Percentiles rank a stretch among this genome's conserved stretches.
Evolutionary conservation across 805 yeast species (phyloP).

Genomic region (Yarrowia yakushimensis): DNA sequence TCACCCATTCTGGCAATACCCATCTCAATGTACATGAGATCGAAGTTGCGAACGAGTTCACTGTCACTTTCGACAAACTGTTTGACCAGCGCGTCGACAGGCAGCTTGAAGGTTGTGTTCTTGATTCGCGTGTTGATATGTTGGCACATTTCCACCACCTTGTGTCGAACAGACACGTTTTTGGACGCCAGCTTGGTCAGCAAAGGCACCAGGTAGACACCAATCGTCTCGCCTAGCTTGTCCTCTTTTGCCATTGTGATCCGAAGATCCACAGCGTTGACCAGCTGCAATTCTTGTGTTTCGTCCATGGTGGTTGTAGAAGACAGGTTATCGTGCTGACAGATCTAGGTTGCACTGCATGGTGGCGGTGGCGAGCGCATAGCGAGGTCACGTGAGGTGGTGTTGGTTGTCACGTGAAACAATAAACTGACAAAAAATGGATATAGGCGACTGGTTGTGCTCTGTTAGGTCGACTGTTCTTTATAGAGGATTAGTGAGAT

Average conservation of each 20-base stretch:
- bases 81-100: constrained; percentile 55
- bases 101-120: constrained; percentile 51
- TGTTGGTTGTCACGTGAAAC: neutral
- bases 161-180: constrained; percentile 59
- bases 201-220: constrained; percentile 68
- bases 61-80: constrained; percentile 46
- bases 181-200: constrained; percentile 74
- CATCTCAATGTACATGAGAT: constrained; percentile 59
- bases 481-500: too few species aligned
- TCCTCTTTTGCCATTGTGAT: constrained; percentile 73
- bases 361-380: constrained; percentile 4
- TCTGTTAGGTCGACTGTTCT: too few species aligned
- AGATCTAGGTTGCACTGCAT: constrained; percentile 1
- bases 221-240: constrained; percentile 59
- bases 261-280: constrained; percentile 71
- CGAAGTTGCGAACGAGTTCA: constrained; percentile 29
- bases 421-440: too few species aligned
- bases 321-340: neutral
- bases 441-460: too few species aligned
- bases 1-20: constrained; percentile 55
- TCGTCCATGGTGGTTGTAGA: constrained; percentile 11
- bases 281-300: constrained; percentile 31
- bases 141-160: constrained; percentile 63
- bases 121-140: constrained; percentile 64
- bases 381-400: neutral